A percentile compares a stretch with the other conserved stretches of the same genome.
These are phyloP conservation scores for Parafenestella ontariensis DNA, from an alignment of 2,329 filamentous ascomycete species.

Conservation along the genomic window DNA sequence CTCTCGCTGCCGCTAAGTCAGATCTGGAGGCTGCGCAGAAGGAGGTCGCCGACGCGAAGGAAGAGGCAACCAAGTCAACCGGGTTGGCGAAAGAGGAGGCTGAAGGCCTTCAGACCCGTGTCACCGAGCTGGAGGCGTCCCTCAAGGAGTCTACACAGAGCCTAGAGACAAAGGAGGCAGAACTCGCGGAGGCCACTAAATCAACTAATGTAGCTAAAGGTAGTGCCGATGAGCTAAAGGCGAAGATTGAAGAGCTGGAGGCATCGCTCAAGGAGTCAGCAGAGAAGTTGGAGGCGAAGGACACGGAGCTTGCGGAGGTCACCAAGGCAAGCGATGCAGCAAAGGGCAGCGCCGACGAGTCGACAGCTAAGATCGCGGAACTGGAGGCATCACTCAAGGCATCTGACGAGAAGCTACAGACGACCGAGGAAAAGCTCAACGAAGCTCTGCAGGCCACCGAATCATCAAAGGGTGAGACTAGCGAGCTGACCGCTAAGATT, in stretches of 20 bases:
- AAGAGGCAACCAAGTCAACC: slow-evolving; percentile 15
- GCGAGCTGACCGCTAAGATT: slow-evolving; percentile 15
- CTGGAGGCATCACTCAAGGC: slow-evolving; percentile 29
- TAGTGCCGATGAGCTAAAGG: slow-evolving; percentile 19
- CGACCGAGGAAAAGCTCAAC: slow-evolving; percentile 18
- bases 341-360: slow-evolving; percentile 19
- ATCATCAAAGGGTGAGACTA: slow-evolving; percentile 17
- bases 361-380: slow-evolving; percentile 22
- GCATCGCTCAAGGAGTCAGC: slow-evolving; percentile 18
- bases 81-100: slow-evolving; percentile 15
- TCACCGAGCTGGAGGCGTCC: slow-evolving; percentile 13
- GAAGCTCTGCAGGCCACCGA: slow-evolving; percentile 23
- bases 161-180: not conserved
- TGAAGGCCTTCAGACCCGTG: slow-evolving; percentile 13
- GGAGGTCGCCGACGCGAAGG: slow-evolving; percentile 14
- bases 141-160: slow-evolving; percentile 6
- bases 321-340: slow-evolving; percentile 20
- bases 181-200: slow-evolving; percentile 7
- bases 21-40: slow-evolving; percentile 21
- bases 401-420: slow-evolving; percentile 18
- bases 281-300: slow-evolving; percentile 13
- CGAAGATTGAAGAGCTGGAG: slow-evolving; percentile 28
- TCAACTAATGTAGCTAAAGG: slow-evolving; percentile 24
- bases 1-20: slow-evolving; percentile 25
- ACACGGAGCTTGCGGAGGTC: slow-evolving; percentile 22